phyloP scores from a whole-genome alignment of 306 rosid genomes.

The Glycine tomentella region DNA sequence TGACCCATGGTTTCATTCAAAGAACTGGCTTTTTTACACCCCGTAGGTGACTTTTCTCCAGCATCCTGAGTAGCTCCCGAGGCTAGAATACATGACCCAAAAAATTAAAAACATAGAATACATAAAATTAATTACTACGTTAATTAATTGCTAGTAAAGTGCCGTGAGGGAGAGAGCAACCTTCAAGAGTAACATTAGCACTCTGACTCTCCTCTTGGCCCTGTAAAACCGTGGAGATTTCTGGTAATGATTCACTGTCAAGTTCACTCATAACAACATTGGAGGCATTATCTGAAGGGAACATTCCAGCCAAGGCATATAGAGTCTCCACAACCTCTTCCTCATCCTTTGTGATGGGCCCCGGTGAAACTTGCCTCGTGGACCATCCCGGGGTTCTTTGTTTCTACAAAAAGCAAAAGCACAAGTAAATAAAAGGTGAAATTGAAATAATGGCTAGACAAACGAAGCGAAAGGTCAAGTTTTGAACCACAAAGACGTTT shows the following conservation, averaged over 20 bases:
- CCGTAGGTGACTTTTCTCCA: slow-evolving; percentile 47
- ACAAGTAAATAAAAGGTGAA: slow-evolving; percentile 23
- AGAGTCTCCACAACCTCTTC: slow-evolving; percentile 90
- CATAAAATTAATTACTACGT: not conserved
- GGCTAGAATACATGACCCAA: slow-evolving; percentile 41
- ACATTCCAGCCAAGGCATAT: slow-evolving; percentile 85
- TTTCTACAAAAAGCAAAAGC: slow-evolving; percentile 59
- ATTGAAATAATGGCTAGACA: slow-evolving; percentile 4
- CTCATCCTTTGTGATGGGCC: slow-evolving; percentile 83
- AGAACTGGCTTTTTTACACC: slow-evolving; percentile 42
- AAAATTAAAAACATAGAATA: not conserved
- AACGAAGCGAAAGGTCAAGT: slow-evolving; percentile 19
- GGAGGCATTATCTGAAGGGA: slow-evolving; percentile 51
- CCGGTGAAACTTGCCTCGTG: slow-evolving; percentile 44
- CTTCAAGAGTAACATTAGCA: slow-evolving; percentile 54
- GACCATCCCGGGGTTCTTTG: slow-evolving; percentile 48
- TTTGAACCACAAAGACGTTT: slow-evolving; percentile 40
- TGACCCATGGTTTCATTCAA: slow-evolving; percentile 37
- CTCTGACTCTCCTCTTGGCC: slow-evolving; percentile 46
- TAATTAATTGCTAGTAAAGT: not conserved
- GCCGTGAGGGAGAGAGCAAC: slow-evolving; percentile 47
- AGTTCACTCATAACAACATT: slow-evolving; percentile 40
- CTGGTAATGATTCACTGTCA: slow-evolving; percentile 42
- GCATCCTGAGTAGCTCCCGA: slow-evolving; percentile 39
- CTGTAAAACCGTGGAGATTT: slow-evolving; percentile 48